Base-by-base conservation (phyloP, 2,329 filamentous ascomycete genomes). In the Lecanicillium sp. region DNA sequence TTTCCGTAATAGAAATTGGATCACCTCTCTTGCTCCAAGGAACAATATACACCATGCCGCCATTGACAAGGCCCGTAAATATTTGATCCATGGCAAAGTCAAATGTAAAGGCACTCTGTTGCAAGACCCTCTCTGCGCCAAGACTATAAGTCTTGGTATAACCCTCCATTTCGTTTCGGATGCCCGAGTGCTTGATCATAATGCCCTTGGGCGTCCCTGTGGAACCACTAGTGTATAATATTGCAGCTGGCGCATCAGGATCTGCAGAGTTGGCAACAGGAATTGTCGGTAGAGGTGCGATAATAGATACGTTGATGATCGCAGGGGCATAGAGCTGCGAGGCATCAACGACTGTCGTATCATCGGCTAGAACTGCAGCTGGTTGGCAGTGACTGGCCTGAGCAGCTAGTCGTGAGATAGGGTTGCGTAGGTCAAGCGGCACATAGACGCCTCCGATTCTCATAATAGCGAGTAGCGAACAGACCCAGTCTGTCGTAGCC, bases 151-250 rank as follows among this genome's bases (percentile, higher is more conserved):
- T 44, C 4, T 41, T 42, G 1, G 45, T 43, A 9, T 38, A 30
- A 9, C 37, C 45, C 30, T 55, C 55, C 5, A 57, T 41, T 15
- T 49, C 42, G 40, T 54, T 56, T 2, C 43, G 38, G 1, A 64
- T 37, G 15, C 42, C 46, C 1, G 33, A 31, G 39, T 63, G 58
- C 0, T 25, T 45, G 4, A 65, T 37, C 0, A 54, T 20, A 13
- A 67, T 55, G 2, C 65, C 66, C 43, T 69, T 70, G 5, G 66
- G 65, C 0, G 20, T 51, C 19, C 56, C 50, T 13, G 60, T 52
- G 9, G 48, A 45, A 30, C 55, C 47, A 35, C 52, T 50, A 20
- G 52, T 52, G 45, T 52, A 67, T 2, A 65, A 41, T 1, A 65
- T 44, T 3, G 46, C 43, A 6, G 49, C 53, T 2, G 46, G 40